A percentile compares a stretch with the other conserved stretches of the same genome.
phyloP scores from a whole-genome alignment of 176 grass and related monocot species.

The Eragrostis curvula region DNA sequence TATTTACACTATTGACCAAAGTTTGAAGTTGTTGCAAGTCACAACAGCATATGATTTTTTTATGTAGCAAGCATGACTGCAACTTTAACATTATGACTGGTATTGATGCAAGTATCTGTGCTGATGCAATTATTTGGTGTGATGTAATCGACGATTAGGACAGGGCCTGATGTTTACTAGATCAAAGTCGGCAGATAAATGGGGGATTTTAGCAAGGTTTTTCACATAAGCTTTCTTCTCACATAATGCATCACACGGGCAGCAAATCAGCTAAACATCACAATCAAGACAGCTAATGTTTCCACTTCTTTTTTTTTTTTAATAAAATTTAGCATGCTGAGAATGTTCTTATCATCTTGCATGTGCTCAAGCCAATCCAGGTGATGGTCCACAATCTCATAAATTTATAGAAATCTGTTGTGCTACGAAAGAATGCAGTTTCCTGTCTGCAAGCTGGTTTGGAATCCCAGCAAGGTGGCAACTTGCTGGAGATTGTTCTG shows the following conservation, averaged over 20 bases:
- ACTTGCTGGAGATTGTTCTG: conserved; percentile 21
- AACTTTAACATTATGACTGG: neutral
- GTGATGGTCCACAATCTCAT: neutral
- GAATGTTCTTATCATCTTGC: conserved; percentile 36
- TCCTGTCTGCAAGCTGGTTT: conserved; percentile 11
- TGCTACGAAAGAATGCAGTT: neutral
- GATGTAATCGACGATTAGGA: neutral
- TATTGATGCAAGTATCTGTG: neutral
- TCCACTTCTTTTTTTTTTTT: neutral
- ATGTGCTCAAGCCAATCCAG: conserved; percentile 35
- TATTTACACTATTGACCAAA: neutral
- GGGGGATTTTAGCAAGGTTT: neutral
- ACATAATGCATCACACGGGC: conserved; percentile 24
- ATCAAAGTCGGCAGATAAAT: conserved; percentile 24
- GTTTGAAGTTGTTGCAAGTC: neutral
- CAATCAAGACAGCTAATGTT: conserved; percentile 12
- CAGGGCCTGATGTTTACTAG: neutral
- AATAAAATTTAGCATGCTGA: neutral
- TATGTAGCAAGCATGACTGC: conserved; percentile 6
- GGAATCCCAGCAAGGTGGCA: conserved; percentile 36
- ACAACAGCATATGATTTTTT: neutral
- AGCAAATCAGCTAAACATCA: conserved; percentile 46
- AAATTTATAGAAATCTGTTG: neutral
- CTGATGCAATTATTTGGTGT: neutral
- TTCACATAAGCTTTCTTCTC: conserved; percentile 18